Evolutionary conservation across 2,329 filamentous ascomycete species (phyloP).

Genomic region (Ophiocordyceps robertsii): DNA sequence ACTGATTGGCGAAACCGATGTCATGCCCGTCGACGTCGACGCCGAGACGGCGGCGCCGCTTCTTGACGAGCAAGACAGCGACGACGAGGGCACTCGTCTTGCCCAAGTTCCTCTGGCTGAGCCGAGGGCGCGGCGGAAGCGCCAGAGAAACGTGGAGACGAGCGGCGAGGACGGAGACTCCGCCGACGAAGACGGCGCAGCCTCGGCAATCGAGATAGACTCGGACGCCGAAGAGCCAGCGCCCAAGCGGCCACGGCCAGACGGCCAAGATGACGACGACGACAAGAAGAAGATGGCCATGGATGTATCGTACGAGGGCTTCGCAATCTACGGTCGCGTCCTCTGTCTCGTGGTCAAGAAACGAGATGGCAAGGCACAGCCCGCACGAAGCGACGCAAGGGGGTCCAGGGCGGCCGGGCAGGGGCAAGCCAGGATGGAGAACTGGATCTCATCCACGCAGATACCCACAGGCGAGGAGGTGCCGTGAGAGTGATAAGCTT

Average conservation of each 20-base stretch:
- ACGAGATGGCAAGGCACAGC: conserved; percentile 40
- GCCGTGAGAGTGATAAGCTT: conserved; percentile 7
- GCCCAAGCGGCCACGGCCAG: conserved; percentile 27
- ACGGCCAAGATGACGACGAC: conserved; percentile 26
- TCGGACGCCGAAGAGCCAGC: conserved; percentile 27
- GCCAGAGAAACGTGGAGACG: conserved; percentile 9
- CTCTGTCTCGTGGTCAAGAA: conserved; percentile 80
- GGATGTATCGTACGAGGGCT: conserved; percentile 84
- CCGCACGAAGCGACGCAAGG: conserved; percentile 13
- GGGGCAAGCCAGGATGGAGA: conserved; percentile 65
- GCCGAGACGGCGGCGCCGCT: conserved; percentile 19
- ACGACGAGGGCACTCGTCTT: conserved; percentile 15
- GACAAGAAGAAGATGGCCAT: conserved; percentile 88
- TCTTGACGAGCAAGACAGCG: conserved; percentile 37
- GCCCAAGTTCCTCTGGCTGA: conserved; percentile 20
- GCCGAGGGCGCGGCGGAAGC: conserved; percentile 13
- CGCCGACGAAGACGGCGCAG: conserved; percentile 17
- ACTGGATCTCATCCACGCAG: conserved; percentile 75
- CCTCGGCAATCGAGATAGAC: conserved; percentile 22
- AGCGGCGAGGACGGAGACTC: conserved; percentile 16
- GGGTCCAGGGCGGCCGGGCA: conserved; percentile 31
- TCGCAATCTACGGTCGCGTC: conserved; percentile 87
- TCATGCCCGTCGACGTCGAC: conserved; percentile 40
- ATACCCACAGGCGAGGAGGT: conserved; percentile 29
- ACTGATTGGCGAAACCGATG: conserved; percentile 42